These are phyloP conservation scores for Russula virescens DNA, from an alignment of 768 basidiomycete species.

Conservation along the genomic window DNA sequence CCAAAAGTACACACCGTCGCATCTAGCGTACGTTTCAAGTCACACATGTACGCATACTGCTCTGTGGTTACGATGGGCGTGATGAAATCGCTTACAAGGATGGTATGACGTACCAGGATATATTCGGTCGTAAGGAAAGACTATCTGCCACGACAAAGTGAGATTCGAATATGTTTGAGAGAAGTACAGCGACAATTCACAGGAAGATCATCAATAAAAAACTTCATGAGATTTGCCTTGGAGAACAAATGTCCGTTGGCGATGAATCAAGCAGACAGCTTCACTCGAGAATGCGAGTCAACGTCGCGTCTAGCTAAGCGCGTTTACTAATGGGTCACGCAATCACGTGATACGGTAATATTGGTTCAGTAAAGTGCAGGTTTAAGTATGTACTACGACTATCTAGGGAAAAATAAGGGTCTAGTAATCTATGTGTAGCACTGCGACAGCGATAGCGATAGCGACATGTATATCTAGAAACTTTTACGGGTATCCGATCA, in stretches of 20 bases:
- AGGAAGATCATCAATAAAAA: slow-evolving; percentile 35
- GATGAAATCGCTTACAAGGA: slow-evolving; percentile 2
- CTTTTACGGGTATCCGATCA: not conserved
- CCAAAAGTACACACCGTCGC: slow-evolving; percentile 59
- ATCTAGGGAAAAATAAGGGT: not conserved
- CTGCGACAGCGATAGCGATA: not conserved
- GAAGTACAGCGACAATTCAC: slow-evolving; percentile 35
- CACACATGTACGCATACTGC: slow-evolving; percentile 99
- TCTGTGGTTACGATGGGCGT: slow-evolving; percentile 43
- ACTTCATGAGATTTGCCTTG: slow-evolving; percentile 30
- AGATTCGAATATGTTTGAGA: slow-evolving; percentile 5
- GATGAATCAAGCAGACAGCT: not conserved
- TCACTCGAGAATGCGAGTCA: no score
- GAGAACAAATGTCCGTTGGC: not conserved
- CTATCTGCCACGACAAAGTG: slow-evolving; percentile 45
- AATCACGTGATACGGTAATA: slow-evolving; percentile 9
- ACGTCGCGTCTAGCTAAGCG: not conserved
- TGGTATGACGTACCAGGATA: slow-evolving; percentile 70
- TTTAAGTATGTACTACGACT: not conserved
- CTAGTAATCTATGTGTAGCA: slow-evolving; percentile 1
- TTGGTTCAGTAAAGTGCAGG: not conserved
- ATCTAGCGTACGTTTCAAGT: slow-evolving; percentile 93
- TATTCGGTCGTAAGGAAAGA: slow-evolving; percentile 92
- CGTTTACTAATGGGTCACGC: slow-evolving; percentile 5
- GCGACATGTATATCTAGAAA: not conserved